Evolutionary conservation across 345 rosid species (phyloP).

Genomic region (Acer negundo): DNA sequence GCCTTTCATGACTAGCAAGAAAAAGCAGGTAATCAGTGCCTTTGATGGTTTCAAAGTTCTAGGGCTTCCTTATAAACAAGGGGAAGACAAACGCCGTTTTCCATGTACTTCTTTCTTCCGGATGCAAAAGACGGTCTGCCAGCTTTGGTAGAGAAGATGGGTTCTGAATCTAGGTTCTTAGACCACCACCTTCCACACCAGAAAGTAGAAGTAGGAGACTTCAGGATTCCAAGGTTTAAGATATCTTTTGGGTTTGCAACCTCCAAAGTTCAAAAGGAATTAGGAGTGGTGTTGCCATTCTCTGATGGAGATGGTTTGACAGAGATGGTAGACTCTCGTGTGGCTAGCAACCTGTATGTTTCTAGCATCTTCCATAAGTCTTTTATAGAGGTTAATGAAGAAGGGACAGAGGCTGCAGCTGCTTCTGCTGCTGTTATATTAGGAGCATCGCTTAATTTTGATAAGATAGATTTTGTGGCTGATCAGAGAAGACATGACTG

Average conservation of each 20-base stretch:
- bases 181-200: slow-evolving; percentile 46
- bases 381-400: slow-evolving; percentile 69
- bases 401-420: slow-evolving; percentile 84
- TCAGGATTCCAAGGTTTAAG: slow-evolving; percentile 64
- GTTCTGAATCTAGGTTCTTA: slow-evolving; percentile 48
- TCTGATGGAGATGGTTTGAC: slow-evolving; percentile 50
- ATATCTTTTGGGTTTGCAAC: slow-evolving; percentile 62
- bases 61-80: slow-evolving; percentile 71
- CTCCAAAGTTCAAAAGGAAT: slow-evolving; percentile 44
- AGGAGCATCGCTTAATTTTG: background rate
- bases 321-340: slow-evolving; percentile 59
- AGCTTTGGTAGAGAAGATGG: slow-evolving; percentile 47
- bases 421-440: slow-evolving; percentile 45
- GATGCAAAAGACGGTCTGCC: slow-evolving; percentile 60
- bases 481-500: slow-evolving; percentile 59
- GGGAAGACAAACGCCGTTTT: slow-evolving; percentile 59
- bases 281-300: slow-evolving; percentile 61
- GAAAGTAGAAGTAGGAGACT: slow-evolving; percentile 43
- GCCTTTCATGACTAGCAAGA: slow-evolving; percentile 76
- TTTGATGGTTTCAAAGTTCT: slow-evolving; percentile 71
- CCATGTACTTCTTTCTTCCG: slow-evolving; percentile 79
- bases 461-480: slow-evolving; percentile 55
- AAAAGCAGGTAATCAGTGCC: slow-evolving; percentile 48
- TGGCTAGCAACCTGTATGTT: slow-evolving; percentile 41
- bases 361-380: slow-evolving; percentile 63